Evolutionary conservation across 2,329 filamentous ascomycete species (phyloP), one percentile per base, ranked within the genome.

Genomic region (Dothideomycetidae sp.): DNA sequence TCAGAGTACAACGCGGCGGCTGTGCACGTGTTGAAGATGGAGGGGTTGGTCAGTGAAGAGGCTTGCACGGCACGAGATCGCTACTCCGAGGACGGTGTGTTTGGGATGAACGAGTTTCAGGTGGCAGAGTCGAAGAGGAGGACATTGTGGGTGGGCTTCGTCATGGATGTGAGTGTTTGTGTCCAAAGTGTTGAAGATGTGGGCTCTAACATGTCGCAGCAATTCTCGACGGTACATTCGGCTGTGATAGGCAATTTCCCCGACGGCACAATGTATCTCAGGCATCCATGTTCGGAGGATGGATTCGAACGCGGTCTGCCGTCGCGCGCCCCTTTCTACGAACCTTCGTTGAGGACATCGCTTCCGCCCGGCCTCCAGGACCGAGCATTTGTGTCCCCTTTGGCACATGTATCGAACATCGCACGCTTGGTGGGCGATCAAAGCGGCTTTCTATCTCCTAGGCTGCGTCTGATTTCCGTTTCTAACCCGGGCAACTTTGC

Each of bases 61-160:
- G 64, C 65, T 7, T 54, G 52, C 38, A 21, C 19, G 10, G 45
- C 48, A 11, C 43, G 41, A 7, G 38, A 36, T 45, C 41, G 13
- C 12, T 39, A 5, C 14, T 42, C 41, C 17, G 39, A 40, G 34
- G 26, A 16, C 34, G 32, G 21, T 11, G 46, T 49, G 10, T 57
- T 52, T 33, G 46, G 39, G 2, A 39, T 57, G 13, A 48, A 49
- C 3, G 37, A 37, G 5, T 48, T 53, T 15, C 55, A 58, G 18
- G 69, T 76, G 46, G 67, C 69, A 15, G 80, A 85, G 55, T 77
- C 75, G 47, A 68, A 73, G 42, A 67, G 78, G 44, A 66, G 80
- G 39, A 82, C 77, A 0, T 78, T 82, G 49, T 85, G 78, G 78
- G 71, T 74, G 17, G 68, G 73, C 36, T 81, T 77, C 46, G 59